Base-by-base conservation (phyloP, 2,329 filamentous ascomycete genomes). In the Xylaria sp. region DNA sequence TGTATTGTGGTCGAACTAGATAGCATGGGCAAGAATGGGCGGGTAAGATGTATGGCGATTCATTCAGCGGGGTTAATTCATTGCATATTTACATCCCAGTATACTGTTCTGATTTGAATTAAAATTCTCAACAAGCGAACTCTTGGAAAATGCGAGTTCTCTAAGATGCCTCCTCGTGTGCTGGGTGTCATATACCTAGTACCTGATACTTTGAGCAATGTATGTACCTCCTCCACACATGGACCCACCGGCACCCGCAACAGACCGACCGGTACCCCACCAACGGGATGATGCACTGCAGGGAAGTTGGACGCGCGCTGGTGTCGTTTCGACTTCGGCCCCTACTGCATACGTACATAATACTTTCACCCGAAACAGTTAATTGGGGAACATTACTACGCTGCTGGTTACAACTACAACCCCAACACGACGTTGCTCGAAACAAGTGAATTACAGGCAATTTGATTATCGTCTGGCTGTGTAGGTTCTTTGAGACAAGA, bases 201-300 rank as follows among this genome's bases (percentile, higher is more conserved):
- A 40, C 11, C 11, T 17, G 6, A 6, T 40, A 40, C 38, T 4
- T 33, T 9, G 33, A 10, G 6, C 2, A 13, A 13, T 13, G 28
- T 28, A 13, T 13, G 28, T 28, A 38, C 36, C 36, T 38, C 6
- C 9, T 23, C 31, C n/a, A 46, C 26, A 15, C 42, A 28, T n/a
- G 48, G 54, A 53, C 17, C 48, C 51, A 23, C 49, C 17, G 6
- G 28, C 3, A 28, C 23, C 23, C 23, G 31, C 20, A 33, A 33
- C 31, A 15, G 13, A 40, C 56, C 26, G 9, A 23, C 42, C 57
- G 63, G 49, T 69, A 31, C 72, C 72, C 72, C 72, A 72, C 72
- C 68, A 70, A 69, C 71, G 61, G 63, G 59, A 68, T 63, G 63
- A 68, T 64, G 60, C 23, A 23, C 23, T 23, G 23, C 63, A 65